Conservation (phyloP, 495 filamentous ascomycete species). For the Hypoxylon trugodes region DNA sequence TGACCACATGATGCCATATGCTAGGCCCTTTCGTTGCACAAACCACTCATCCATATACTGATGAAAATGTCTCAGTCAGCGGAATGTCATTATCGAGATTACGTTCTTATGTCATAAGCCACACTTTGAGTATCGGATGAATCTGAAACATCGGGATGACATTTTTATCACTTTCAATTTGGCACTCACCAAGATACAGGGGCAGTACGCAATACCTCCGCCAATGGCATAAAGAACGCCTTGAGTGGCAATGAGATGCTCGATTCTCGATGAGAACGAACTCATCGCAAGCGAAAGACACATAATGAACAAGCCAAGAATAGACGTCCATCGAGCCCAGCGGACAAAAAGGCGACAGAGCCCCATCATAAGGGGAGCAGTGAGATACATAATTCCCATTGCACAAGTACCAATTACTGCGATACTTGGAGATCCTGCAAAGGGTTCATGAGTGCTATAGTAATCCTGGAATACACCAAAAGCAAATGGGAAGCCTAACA, state of each 20-base stretch:
- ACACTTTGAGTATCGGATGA: not conserved
- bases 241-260: conserved; percentile 53
- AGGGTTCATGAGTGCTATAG: conserved; percentile 58
- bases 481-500: conserved; percentile 64
- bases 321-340: conserved; percentile 43
- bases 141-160: not conserved
- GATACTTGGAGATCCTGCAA: conserved; percentile 46
- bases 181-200: conserved; percentile 45
- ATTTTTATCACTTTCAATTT: not conserved
- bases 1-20: conserved; percentile 62
- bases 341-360: conserved; percentile 43
- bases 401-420: conserved; percentile 44
- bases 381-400: conserved; percentile 59
- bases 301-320: conserved; percentile 44
- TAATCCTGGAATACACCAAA: conserved; percentile 70
- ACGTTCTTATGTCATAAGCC: not conserved
- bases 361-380: conserved; percentile 48
- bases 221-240: conserved; percentile 57
- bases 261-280: conserved; percentile 47
- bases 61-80: conserved; percentile 21
- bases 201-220: conserved; percentile 52
- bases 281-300: conserved; percentile 48
- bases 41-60: conserved; percentile 62
- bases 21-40: conserved; percentile 56
- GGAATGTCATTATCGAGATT: not conserved